Evolutionary conservation across 202 grass and related monocot species (phyloP), one percentile per base, ranked within the genome.

Genomic region (Bolboschoenoplectus hybrid): DNA sequence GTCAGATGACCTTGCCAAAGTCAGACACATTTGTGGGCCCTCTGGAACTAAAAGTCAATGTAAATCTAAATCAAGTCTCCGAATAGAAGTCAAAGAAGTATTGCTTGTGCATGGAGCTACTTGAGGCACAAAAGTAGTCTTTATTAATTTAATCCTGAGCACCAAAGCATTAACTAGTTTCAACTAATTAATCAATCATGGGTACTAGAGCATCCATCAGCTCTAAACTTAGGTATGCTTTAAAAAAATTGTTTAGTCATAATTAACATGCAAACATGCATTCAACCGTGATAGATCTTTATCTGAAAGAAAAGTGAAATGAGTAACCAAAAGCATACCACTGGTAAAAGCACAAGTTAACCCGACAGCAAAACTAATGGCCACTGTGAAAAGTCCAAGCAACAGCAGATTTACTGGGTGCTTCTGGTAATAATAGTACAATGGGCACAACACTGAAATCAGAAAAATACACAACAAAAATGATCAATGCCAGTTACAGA

Each of bases 341-440:
- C 87, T 91, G 2, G 94, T 97, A 92, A 97, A 97, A 34, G 94
- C 94, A 84, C 94, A 94, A 50, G 81, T 92, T 60, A 97, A 84
- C 1, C 94, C 94, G 11, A 97, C 82, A 1, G 89, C 86, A 81
- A 97, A 94, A 92, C 94, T 97, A 88, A 97, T 97, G 64, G 92
- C 88, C 3, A 88, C 71, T 2, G 94, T 97, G 74, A 97, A 94
- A 40, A 97, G 32, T 2, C 87, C 90, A 2, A 97, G 94, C 0
- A 97, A 87, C 46, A 94, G 90, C 35, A 91, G 84, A 84, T 97
- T 97, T 74, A 94, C 90, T 50, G 94, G 94, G 58, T 97, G 94
- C 2, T 34, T 84, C 89, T 90, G 86, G 86, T 97, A 91, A 87
- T 97, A 97, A 75, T 92, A 97, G 65, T 85, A 86, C 84, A 97